Percentiles rank a stretch among this genome's conserved stretches.
Conservation (phyloP, 2,329 filamentous ascomycete species). For the Myriosclerotinia duriaeana region DNA sequence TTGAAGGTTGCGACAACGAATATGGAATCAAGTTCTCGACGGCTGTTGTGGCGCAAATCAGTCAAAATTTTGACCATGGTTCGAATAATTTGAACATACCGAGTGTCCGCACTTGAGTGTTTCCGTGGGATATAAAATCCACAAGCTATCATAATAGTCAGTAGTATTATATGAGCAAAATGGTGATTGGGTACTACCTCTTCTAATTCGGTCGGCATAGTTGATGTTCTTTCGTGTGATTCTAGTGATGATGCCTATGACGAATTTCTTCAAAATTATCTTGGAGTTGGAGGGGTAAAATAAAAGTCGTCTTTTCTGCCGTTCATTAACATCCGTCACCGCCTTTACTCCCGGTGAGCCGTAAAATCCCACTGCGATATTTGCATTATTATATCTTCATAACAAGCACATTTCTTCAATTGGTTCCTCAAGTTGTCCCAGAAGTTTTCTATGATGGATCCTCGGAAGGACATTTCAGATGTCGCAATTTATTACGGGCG, state of each 20-base stretch:
- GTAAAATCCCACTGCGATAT: neutral
- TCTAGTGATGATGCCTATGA: conserved; percentile 9
- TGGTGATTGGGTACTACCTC: conserved; percentile 53
- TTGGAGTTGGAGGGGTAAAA: conserved; percentile 14
- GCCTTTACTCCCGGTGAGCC: conserved; percentile 7
- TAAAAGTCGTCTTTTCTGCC: conserved; percentile 19
- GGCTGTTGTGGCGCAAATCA: conserved; percentile 50
- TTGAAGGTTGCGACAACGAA: conserved; percentile 65
- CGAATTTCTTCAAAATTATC: conserved; percentile 19
- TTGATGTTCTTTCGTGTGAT: conserved; percentile 21
- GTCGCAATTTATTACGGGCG: too few relatives aligned
- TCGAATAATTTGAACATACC: conserved; percentile 48
- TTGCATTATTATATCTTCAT: neutral
- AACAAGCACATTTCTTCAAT: neutral
- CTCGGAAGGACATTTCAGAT: too few relatives aligned
- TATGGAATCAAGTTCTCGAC: conserved; percentile 86
- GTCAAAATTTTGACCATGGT: conserved; percentile 18
- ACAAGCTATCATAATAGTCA: conserved; percentile 62
- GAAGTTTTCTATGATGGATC: too few relatives aligned
- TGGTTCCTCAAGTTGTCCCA: too few relatives aligned
- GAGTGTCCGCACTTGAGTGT: conserved; percentile 83
- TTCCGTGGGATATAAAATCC: conserved; percentile 88
- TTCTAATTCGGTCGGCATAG: conserved; percentile 76
- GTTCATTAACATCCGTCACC: neutral
- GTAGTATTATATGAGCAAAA: neutral